Evolutionary conservation across 163 green algal species (phyloP), one percentile per base, ranked within the genome.

Genomic region (Prototheca wickerhamii): DNA sequence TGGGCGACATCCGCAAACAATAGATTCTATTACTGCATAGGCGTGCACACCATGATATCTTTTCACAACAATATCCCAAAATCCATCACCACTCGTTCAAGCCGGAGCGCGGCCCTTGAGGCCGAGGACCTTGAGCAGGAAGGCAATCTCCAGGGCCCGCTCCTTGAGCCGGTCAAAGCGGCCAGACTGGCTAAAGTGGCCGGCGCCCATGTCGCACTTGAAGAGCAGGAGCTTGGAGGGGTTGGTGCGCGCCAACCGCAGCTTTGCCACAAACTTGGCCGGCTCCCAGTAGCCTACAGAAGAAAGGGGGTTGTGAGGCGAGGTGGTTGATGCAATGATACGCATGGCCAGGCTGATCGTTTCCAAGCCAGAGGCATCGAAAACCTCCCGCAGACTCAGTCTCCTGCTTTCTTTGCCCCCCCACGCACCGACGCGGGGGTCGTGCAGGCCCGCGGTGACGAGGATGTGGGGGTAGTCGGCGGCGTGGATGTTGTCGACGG

Each of bases 401-500:
- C 40, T 23, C 12, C 40, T 49, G 40, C 12, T 49, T 23, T 49
- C 40, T 49, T 23, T 23, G 12, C 10, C 15, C 40, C 42, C 17
- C 46, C 64, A 75, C 71, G 58, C 44, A 50, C 80, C 78, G 2
- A 98, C 91, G 10, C 90, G 78, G 0, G 89, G 87, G 74, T 97
- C 92, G 70, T 95, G 83, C 58, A 97, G 77, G 1, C 89, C 91
- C 0, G 82, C 83, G 4, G 88, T 95, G 33, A 94, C 87, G 17
- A 98, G 74, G 31, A 99, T 84, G 72, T 95, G 70, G 8, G 93
- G 93, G 69, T 99, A 98, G 0, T 50, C 74, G 12, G 61, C 60
- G 1, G 44, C 55, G 0, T 49, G n/a, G 4, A 86, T 61, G 72
- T 93, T 93, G 62, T 95, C 92, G 17, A 96, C 76, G 2, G 92